Base-by-base conservation (phyloP, 176 grass and related monocot species). In the Carex parvula region DNA sequence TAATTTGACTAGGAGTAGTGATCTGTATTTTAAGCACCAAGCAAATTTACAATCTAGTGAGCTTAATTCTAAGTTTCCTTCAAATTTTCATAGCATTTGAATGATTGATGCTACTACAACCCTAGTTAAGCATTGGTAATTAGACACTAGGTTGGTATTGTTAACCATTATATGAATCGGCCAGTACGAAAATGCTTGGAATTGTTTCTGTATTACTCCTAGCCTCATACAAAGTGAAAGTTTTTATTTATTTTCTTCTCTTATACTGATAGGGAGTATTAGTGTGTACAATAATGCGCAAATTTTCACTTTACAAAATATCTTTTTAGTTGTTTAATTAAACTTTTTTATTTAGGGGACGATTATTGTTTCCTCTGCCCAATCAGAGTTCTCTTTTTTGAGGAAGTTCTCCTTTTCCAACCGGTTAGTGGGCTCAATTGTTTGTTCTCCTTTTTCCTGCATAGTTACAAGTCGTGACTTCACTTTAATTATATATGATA, bases 321-420 rank as follows among this genome's bases (percentile, higher is more conserved):
- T 80, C 16, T 11, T 73, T 17, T 46, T 5, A 18, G 8, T 83
- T 82, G 85, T n/a, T 83, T 48, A 16, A 15, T 24, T 74, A 50
- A 26, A 37, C 44, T 29, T 83, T 69, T 29, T 11, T 60, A 17
- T 80, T 85, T 73, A 93, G 94, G 84, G 78, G 9, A 76, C 89
- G 62, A 84, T 97, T 68, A 85, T 93, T 88, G 85, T 88, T 30
- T 90, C 89, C 64, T 74, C 76, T 8, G 58, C 88, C 52, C 88
- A 89, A 85, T 91, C 85, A 70, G 89, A 82, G 24, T 73, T 91
- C 26, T 91, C 89, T 46, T 76, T 74, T 26, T 80, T 50, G 15
- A 84, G 84, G 64, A 84, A 86, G 78, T 93, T 89, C 89, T 54
- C 91, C 63, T 48, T 80, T 41, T 86, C 80, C 82, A 82, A 50